Percentiles rank a stretch among this genome's conserved stretches.
phyloP scores from a whole-genome alignment of 371 early-diverging fungal genomes.

The Amoeboaphelidium occidentale region DNA sequence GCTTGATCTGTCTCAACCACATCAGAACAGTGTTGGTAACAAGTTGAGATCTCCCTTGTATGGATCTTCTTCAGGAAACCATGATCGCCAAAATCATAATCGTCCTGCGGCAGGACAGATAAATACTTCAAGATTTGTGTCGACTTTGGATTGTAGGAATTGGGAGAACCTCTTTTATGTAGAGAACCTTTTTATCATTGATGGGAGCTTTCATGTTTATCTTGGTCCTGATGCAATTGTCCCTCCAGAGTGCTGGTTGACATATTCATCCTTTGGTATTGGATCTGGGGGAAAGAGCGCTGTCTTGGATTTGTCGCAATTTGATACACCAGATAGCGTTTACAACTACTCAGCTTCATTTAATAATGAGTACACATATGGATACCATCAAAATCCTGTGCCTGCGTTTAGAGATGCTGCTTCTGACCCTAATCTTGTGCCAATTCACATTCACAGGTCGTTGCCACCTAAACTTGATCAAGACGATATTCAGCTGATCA shows the following conservation, averaged over 20 bases:
- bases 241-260: neutral
- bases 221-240: constrained; percentile 2
- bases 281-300: constrained; percentile 3
- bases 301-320: constrained; percentile 1
- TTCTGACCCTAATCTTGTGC: neutral
- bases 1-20: too few relatives aligned
- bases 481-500: too few relatives aligned
- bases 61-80: too few relatives aligned
- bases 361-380: neutral
- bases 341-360: neutral
- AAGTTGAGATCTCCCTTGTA: too few relatives aligned
- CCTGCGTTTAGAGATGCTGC: neutral
- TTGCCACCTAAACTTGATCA: neutral
- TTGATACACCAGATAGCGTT: too few relatives aligned
- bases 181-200: constrained; percentile 3
- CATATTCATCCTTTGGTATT: constrained; percentile 8
- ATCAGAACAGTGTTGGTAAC: too few relatives aligned
- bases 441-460: too few relatives aligned
- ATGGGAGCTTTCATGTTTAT: constrained; percentile 4
- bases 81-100: too few relatives aligned
- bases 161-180: constrained; percentile 4
- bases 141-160: constrained; percentile 4
- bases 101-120: too few relatives aligned
- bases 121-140: too few relatives aligned
- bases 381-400: constrained; percentile 5